phyloP scores from a whole-genome alignment of 2,329 filamentous ascomycete species.

The Arthrinium puccinioides region DNA sequence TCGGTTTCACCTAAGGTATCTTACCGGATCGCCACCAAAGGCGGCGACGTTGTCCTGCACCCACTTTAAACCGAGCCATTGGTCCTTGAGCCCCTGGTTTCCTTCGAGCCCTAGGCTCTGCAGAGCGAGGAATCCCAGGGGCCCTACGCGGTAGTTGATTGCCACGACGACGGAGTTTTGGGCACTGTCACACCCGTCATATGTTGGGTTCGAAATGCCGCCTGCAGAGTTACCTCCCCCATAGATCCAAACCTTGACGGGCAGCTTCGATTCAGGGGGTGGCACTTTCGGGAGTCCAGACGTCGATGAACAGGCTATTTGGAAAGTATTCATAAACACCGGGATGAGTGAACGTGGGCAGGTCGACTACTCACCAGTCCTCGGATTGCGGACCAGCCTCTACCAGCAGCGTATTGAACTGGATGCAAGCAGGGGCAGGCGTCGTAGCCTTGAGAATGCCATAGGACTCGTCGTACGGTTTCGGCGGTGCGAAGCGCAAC shows the following conservation, averaged over 20 bases:
- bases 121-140: conserved; percentile 37
- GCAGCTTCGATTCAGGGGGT: conserved; percentile 12
- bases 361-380: conserved; percentile 11
- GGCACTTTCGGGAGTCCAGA: conserved; percentile 12
- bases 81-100: conserved; percentile 44
- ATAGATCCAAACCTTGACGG: conserved; percentile 18
- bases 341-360: too few relatives aligned
- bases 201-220: conserved; percentile 14
- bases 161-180: conserved; percentile 18
- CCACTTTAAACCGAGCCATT: conserved; percentile 40
- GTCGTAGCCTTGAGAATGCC: conserved; percentile 10
- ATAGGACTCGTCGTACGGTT: conserved; percentile 5
- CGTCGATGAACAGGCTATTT: conserved; percentile 12
- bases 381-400: conserved; percentile 9
- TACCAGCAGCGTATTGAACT: conserved; percentile 9
- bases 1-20: too few relatives aligned
- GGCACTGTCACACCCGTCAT: conserved; percentile 16
- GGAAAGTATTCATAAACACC: not conserved
- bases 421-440: conserved; percentile 9
- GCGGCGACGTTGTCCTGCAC: conserved; percentile 36
- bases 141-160: conserved; percentile 34
- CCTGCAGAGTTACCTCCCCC: conserved; percentile 16
- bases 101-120: conserved; percentile 32
- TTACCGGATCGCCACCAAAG: conserved; percentile 35
- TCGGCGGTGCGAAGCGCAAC: conserved; percentile 11